Percentiles rank a stretch among this genome's conserved stretches.
phyloP scores from a whole-genome alignment of 1,139 yeast species.

The Yamadazyma blattariae region DNA sequence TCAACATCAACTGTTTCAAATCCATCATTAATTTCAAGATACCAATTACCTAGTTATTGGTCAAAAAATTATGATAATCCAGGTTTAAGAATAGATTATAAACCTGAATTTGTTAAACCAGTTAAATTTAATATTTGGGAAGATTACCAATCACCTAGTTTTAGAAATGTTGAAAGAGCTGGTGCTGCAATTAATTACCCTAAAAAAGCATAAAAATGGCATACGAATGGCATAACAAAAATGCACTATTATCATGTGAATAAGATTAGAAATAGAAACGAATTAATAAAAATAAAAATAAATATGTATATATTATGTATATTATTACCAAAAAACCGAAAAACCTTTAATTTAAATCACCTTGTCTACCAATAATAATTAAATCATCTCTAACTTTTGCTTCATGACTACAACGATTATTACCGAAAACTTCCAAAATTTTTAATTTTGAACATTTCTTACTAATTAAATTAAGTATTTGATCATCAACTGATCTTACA shows the following conservation, averaged over 20 bases:
- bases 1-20: slow-evolving; percentile 30
- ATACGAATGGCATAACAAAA: too few species aligned
- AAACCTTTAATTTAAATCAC: slow-evolving; percentile 54
- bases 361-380: slow-evolving; percentile 73
- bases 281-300: too few species aligned
- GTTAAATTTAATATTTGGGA: slow-evolving; percentile 27
- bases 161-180: slow-evolving; percentile 63
- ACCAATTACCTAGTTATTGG: slow-evolving; percentile 14
- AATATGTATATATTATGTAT: too few species aligned
- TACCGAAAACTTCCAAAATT: slow-evolving; percentile 76
- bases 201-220: too few species aligned
- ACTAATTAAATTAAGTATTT: slow-evolving; percentile 50
- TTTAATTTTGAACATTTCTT: slow-evolving; percentile 57
- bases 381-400: slow-evolving; percentile 54
- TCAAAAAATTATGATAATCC: slow-evolving; percentile 59
- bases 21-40: slow-evolving; percentile 20
- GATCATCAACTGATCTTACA: slow-evolving; percentile 71
- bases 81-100: slow-evolving; percentile 47
- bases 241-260: too few species aligned
- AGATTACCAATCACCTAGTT: slow-evolving; percentile 45
- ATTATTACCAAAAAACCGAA: too few species aligned
- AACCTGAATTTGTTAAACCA: slow-evolving; percentile 55
- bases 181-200: slow-evolving; percentile 23
- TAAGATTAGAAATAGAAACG: too few species aligned
- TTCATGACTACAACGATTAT: slow-evolving; percentile 60